Evolutionary conservation across 306 rosid species (phyloP), one percentile per base, ranked within the genome.

Genomic region (Abrus precatorius): DNA sequence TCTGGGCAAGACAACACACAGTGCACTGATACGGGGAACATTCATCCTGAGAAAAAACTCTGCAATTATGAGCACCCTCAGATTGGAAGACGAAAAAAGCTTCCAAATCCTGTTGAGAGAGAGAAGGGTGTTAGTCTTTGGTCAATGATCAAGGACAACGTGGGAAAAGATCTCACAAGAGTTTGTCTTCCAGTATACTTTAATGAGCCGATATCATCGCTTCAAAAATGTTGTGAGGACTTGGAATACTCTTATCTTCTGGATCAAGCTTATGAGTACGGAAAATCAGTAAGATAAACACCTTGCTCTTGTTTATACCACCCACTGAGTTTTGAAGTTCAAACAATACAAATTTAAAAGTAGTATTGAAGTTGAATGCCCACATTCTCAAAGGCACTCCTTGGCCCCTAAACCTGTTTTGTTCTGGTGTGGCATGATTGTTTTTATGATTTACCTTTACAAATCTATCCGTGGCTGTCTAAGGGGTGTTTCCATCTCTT

Each of bases 151-250:
- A 95, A 95, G 84, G 99, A 95, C 89, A 95, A 93, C 61, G 99
- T 93, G 81, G 98, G 99, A 63, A 95, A 95, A 88, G 99, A 95
- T 87, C 98, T 95, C 70, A 85, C 98, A 5, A 83, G 96, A 30
- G 97, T 95, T 74, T 95, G 99, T 70, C 99, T 95, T 72, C 99
- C 99, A 49, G 99, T 93, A 11, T 95, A 91, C 86, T 95, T 95
- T 69, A 95, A 95, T 49, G 99, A 95, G 86, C 99, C 99, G 7
- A 91, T 95, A 81, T 95, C 99, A 27, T 93, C 99, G 62, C 97
- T 95, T 79, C 98, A 95, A 70, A 95, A 95, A 82, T 93, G 99
- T 81, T 95, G 84, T 55, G 99, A 95, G 85, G 99, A 93, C 91
- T 55, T 95, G 82, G 99, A 95, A 85, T 93, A 93, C 82, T 95